phyloP scores from a whole-genome alignment of 305 asterid species.

The Solanum hybrid region DNA sequence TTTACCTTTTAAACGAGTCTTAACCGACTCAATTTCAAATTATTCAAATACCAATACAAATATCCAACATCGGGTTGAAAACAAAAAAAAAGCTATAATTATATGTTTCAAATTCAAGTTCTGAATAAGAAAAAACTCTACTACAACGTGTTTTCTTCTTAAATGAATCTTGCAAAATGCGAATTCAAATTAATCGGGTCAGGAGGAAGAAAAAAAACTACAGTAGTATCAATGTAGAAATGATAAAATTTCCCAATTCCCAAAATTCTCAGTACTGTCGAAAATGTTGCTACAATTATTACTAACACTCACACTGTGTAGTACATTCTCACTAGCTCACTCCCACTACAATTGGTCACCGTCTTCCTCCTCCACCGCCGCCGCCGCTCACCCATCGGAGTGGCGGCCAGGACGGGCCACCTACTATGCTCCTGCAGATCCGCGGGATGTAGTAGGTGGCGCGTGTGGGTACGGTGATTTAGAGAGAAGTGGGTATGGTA shows the following conservation, averaged over 20 bases:
- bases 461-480: slow-evolving; percentile 91
- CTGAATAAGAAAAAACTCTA: neutral
- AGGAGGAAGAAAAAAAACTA: neutral
- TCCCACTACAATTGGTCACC: slow-evolving; percentile 57
- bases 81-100: neutral
- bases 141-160: neutral
- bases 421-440: slow-evolving; percentile 61
- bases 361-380: slow-evolving; percentile 26
- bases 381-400: slow-evolving; percentile 37
- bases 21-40: neutral
- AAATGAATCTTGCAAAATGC: neutral
- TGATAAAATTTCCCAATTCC: neutral
- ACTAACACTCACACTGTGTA: slow-evolving; percentile 20
- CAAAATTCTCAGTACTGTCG: neutral
- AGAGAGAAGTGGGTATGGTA: slow-evolving; percentile 66
- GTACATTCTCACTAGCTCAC: slow-evolving; percentile 4
- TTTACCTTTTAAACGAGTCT: neutral
- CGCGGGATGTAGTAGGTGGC: slow-evolving; percentile 75
- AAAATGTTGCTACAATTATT: neutral
- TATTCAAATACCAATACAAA: neutral
- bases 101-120: neutral
- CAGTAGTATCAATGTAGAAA: neutral
- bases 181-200: neutral
- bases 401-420: slow-evolving; percentile 84
- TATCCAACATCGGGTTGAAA: neutral